These are phyloP conservation scores for Colletotrichum sp. DNA, from an alignment of 2,329 filamentous ascomycete genomes.

Conservation along the genomic window DNA sequence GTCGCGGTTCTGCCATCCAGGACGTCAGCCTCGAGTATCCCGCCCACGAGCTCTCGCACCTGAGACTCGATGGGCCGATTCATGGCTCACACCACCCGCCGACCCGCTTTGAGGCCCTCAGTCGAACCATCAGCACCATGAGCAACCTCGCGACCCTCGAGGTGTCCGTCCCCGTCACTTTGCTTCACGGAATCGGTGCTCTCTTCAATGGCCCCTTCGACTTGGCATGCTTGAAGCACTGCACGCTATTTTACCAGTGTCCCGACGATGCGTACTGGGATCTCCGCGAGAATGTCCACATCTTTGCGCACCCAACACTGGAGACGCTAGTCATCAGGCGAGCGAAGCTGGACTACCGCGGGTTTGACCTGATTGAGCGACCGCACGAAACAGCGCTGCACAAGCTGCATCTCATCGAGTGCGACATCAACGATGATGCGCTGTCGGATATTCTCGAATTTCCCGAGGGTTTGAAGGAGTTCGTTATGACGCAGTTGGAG, in stretches of 20 bases:
- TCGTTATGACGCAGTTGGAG: constrained; percentile 50
- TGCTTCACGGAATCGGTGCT: constrained; percentile 51
- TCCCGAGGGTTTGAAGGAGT: constrained; percentile 48
- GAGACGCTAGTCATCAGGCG: constrained; percentile 48
- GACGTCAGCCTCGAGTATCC: constrained; percentile 51
- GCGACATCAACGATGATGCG: constrained; percentile 52
- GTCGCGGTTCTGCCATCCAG: constrained; percentile 52
- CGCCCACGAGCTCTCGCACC: constrained; percentile 44
- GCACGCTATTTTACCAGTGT: constrained; percentile 52
- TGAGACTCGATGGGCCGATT: constrained; percentile 42
- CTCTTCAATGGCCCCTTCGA: constrained; percentile 57
- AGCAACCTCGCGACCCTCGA: constrained; percentile 53
- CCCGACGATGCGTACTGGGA: constrained; percentile 52
- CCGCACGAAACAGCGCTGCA: constrained; percentile 50
- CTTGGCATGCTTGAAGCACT: constrained; percentile 50
- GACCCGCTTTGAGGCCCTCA: constrained; percentile 45
- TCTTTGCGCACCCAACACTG: constrained; percentile 54
- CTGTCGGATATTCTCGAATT: constrained; percentile 44
- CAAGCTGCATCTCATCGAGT: constrained; percentile 51
- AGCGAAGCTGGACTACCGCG: constrained; percentile 51
- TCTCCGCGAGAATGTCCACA: constrained; percentile 56
- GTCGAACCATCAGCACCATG: constrained; percentile 53
- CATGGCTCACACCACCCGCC: constrained; percentile 33
- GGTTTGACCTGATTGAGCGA: constrained; percentile 52
- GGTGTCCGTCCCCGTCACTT: constrained; percentile 46